Base-by-base conservation (phyloP, 805 yeast genomes). In the Candida patagonica region DNA sequence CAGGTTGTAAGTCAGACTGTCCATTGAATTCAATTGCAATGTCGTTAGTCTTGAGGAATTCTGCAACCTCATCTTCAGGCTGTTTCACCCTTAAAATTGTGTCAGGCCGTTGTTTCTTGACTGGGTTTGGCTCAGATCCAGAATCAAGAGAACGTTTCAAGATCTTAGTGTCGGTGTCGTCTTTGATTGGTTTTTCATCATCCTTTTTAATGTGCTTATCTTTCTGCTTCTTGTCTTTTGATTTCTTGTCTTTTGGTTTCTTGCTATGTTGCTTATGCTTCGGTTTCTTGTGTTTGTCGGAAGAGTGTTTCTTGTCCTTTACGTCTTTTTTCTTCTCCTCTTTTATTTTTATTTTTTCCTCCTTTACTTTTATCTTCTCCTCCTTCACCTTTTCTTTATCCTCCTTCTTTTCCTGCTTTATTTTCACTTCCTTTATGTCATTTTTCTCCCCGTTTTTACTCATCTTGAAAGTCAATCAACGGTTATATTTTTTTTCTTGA, bases 1-100 rank as follows among this genome's bases (percentile, higher is more conserved):
- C 62, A 7, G 97, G 97, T 46, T 78, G 71, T 38, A 81, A 57
- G 13, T 22, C 38, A n/a, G 63, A 52, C 6, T 54, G 46, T 26
- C 66, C 57, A 24, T 82, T 77, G 55, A 84, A 94, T 48, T 84
- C 94, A 37, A 88, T 73, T 12, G 80, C 70, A 37, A 87, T 88
- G 49, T 82, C 89, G 59, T 88, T 84, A 21, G 71, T 76, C 40
- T 67, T 59, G 48, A 78, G 67, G 56, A 82, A 92, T 6, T 65
- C 61, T 35, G 75, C 78, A 42, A 82, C 63, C 6, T 78, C 85
- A 5, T 70, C 55, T 48, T 72, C 80, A 65, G 30, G 47, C 55
- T 48, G 71, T 73, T n/a, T n/a, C 12, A 12, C 7, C 32, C 10
- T 6, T 8, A 12, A 7, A 6, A 6, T 17, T 17, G 13, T 10